Percentiles rank a stretch among this genome's conserved stretches.
These are phyloP conservation scores for Afroboletus lepidellus DNA, from an alignment of 1,284 basidiomycete genomes.

Conservation along the genomic window DNA sequence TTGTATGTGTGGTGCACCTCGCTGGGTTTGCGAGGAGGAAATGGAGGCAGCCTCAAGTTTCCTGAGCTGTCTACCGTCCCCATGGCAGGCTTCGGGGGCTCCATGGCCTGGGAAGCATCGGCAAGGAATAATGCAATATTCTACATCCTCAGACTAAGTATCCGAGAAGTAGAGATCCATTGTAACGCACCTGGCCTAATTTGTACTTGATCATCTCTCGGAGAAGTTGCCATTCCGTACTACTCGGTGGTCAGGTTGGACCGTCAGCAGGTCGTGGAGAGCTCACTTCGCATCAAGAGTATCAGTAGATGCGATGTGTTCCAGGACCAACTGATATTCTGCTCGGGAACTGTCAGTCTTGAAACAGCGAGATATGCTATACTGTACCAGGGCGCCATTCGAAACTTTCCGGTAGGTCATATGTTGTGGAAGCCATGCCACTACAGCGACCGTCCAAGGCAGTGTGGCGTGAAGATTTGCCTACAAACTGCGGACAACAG, in stretches of 20 bases:
- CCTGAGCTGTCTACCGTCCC: constrained; percentile 42
- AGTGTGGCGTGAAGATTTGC: too few species aligned
- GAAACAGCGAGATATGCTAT: neutral
- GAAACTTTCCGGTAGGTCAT: constrained; percentile 30
- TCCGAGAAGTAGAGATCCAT: neutral
- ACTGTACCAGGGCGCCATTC: constrained; percentile 48
- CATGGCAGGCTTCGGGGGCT: constrained; percentile 16
- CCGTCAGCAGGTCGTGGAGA: constrained; percentile 1
- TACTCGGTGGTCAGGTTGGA: constrained; percentile 34
- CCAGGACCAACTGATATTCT: constrained; percentile 66
- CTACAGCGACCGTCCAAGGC: neutral
- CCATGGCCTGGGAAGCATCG: constrained; percentile 36
- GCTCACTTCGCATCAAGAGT: constrained; percentile 59
- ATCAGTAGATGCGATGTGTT: constrained; percentile 70
- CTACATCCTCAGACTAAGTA: constrained; percentile 34
- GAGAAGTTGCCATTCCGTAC: constrained; percentile 73
- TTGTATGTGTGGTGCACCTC: constrained; percentile 52
- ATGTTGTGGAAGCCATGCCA: constrained; percentile 22
- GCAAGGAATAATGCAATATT: constrained; percentile 58
- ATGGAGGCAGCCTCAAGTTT: constrained; percentile 78
- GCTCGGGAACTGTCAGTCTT: constrained; percentile 15
- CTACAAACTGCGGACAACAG: too few species aligned
- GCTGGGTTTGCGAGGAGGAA: constrained; percentile 59
- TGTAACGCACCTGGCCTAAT: constrained; percentile 53
- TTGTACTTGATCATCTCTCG: constrained; percentile 72